Evolutionary conservation across 805 yeast species (phyloP), one percentile per base, ranked within the genome.

Genomic region (Pichia cephalocereana): DNA sequence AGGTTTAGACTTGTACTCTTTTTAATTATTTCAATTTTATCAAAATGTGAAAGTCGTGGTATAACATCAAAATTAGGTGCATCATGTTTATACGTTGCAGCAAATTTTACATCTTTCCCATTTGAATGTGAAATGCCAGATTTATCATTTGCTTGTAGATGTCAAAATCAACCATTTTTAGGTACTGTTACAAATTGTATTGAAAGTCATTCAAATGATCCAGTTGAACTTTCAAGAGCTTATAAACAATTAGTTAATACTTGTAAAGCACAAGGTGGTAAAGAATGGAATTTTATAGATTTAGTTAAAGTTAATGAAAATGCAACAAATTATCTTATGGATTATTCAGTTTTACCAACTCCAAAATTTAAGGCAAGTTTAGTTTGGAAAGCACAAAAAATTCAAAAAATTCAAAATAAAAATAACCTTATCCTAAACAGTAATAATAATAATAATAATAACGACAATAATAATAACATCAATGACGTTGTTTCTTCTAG

Each of bases 101-200:
- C 61, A 45, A 66, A 67, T 45, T 51, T 63, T 19, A 60, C 68
- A 3, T 50, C 55, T 8, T 62, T 58, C 43, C 68, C 69, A 23
- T 66, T 66, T 46, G 59, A 65, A 45, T 68, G 70, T 53, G 37
- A 48, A 32, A 45, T 54, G 19, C 63, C 63, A 1, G 73, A 69
- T 49, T 50, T 68, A 23, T 62, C 64, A 17, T 65, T 62, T 47
- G 56, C 54, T 18, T 67, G 71, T 43, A 59, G 71, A 11, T 69
- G 74, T 45, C 46, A 54, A 12, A 58, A 66, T 52, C 57, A 58
- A 2, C 53, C 64, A 8, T 69, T 66, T 48, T 44, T 69, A 38
- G 69, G 70, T 6, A 66, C 72, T 1, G 62, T 67, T 3, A 52
- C 68, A 14, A 47, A 59, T 26, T 69, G 74, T 50, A 61, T 69